A percentile compares a stretch with the other conserved stretches of the same genome.
phyloP scores from a whole-genome alignment of 257 asterid genomes.

The Verbena officinalis region DNA sequence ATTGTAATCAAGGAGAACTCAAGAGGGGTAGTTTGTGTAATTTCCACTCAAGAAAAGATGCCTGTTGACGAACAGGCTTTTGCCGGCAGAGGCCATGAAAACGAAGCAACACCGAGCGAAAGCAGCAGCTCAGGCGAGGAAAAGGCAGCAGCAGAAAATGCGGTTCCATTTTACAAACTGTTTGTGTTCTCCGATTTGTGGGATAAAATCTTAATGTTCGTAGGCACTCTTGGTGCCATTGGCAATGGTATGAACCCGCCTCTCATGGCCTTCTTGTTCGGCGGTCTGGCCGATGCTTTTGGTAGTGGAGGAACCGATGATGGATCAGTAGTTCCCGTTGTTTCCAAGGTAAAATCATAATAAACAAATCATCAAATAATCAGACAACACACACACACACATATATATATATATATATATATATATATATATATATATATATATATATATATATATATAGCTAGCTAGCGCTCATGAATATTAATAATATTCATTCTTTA shows the following conservation, averaged over 20 bases:
- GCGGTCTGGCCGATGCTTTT: constrained; percentile 69
- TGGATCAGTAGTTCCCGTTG: constrained; percentile 39
- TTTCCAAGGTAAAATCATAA: constrained; percentile 47
- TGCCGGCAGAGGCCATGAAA: constrained; percentile 20
- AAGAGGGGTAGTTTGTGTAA: no score
- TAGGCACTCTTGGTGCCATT: constrained; percentile 67
- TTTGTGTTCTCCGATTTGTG: constrained; percentile 63
- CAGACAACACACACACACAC: no score
- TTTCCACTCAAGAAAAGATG: constrained; percentile 11
- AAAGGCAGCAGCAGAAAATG: constrained; percentile 24
- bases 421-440: no score
- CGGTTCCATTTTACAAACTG: constrained; percentile 73
- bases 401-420: no score
- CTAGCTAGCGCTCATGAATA: no score
- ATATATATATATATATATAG: no score
- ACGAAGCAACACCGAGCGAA: constrained; percentile 21
- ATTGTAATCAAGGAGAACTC: no score
- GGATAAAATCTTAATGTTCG: constrained; percentile 62
- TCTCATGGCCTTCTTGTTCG: constrained; percentile 75
- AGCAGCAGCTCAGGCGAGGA: constrained; percentile 1
- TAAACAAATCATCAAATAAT: no score
- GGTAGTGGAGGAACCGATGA: constrained; percentile 37
- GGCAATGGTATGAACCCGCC: constrained; percentile 74
- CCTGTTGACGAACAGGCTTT: constrained; percentile 42
- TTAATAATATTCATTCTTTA: not conserved